Conservation (phyloP, 2,329 filamentous ascomycete species). For the Fusarium irregulare region DNA sequence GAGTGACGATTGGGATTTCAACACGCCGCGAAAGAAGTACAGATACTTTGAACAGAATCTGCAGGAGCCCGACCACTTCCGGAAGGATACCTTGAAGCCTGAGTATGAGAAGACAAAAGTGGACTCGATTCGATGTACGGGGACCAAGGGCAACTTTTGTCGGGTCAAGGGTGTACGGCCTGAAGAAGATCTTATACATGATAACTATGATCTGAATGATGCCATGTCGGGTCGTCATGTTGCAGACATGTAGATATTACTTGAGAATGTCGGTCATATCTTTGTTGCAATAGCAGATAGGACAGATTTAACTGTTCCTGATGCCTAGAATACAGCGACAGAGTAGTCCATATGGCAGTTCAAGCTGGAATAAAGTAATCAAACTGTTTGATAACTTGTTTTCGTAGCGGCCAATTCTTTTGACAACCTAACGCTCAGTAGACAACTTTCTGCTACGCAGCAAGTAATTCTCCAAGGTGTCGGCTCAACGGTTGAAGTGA, state of each 20-base stretch:
- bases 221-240: background rate
- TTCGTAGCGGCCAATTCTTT: background rate
- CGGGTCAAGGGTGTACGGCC: background rate
- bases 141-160: background rate
- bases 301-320: no score
- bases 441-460: background rate
- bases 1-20: background rate
- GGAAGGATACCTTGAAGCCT: background rate
- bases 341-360: background rate
- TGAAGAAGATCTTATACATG: background rate
- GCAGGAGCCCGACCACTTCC: background rate
- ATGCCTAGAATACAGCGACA: no score
- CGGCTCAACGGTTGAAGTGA: background rate
- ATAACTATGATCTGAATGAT: background rate
- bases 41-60: background rate
- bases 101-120: background rate
- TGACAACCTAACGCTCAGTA: background rate
- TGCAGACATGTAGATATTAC: background rate
- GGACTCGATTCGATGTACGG: background rate
- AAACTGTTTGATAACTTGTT: background rate
- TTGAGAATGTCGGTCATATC: background rate
- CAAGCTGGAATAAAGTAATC: background rate
- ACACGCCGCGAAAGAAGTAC: background rate
- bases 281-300: background rate
- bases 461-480: background rate